Base-by-base conservation (phyloP, 306 rosid species). In the Quillaja saponaria region DNA sequence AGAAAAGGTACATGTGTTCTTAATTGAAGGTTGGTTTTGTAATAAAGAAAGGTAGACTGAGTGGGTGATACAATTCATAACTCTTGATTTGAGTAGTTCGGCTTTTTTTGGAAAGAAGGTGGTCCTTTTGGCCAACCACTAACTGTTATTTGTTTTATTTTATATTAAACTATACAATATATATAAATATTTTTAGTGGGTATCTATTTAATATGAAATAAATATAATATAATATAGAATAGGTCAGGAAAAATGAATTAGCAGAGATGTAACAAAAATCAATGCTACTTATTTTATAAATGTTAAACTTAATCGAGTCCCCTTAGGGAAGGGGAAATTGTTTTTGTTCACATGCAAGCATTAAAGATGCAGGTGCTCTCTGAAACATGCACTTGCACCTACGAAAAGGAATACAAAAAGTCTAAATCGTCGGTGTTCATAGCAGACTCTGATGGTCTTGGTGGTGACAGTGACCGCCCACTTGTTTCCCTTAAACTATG, bases 31-130 rank as follows among this genome's bases (percentile, higher is more conserved):
- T 63, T 53, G 76, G 73, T 68, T 76, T 40, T 52, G 50, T 49
- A 66, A 19, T 45, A 63, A 25, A 51, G 34, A 33, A 54, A 64
- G 76, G 31, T 41, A 67, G 71, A 40, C 48, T 59, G 34, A 73
- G 78, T 86, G 67, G 87, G 68, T 76, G 84, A 74, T 54, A 37
- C 84, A 21, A 76, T 78, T 80, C 71, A 80, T 70, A 48, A 55
- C 71, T 45, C 70, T 69, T 62, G 51, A 69, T 17, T 39, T 60
- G 60, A 18, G 38, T 64, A 52, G 42, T 70, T 0, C 6, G 34
- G 40, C 60, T 42, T 61, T 71, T 55, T 34, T 64, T n/a, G n/a
- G n/a, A n/a, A n/a, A 28, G n/a, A 15, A 38, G 52, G 55, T 4
- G 55, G 6, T 21, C 19, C 40, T 6, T 20, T 7, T 2, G 38